These are phyloP conservation scores for Trichomonas vaginalis DNA, from an alignment of 208 protist genomes.

Conservation along the genomic window DNA sequence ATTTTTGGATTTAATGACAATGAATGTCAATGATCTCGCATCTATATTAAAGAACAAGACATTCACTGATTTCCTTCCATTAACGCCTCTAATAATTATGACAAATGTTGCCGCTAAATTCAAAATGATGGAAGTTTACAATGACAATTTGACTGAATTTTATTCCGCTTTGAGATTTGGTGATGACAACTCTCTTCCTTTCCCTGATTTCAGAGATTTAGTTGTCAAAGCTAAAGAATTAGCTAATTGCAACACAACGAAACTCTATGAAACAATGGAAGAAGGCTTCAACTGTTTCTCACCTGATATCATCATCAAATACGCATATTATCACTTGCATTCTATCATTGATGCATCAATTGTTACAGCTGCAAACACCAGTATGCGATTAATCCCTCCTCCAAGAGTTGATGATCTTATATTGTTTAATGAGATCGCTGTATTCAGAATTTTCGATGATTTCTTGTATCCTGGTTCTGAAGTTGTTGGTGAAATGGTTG, in stretches of 20 bases:
- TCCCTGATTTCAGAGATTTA: background rate
- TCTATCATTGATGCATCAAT: background rate
- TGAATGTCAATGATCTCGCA: background rate
- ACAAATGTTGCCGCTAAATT: background rate
- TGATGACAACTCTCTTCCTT: background rate
- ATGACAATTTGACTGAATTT: background rate
- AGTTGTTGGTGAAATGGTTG: background rate
- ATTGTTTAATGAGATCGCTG: background rate
- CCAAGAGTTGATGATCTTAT: background rate
- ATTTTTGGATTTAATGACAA: background rate
- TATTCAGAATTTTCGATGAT: background rate
- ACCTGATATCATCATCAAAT: background rate
- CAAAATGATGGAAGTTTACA: background rate
- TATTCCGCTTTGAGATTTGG: background rate
- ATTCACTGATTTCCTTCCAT: background rate
- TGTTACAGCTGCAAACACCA: background rate
- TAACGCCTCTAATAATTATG: too few species aligned
- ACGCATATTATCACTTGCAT: background rate
- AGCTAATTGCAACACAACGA: background rate
- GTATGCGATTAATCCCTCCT: background rate
- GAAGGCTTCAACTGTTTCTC: background rate
- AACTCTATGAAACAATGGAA: background rate
- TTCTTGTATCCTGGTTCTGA: background rate
- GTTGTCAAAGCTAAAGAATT: background rate
- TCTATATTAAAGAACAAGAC: background rate